Base-by-base conservation (phyloP, 768 basidiomycete species). In the Calocera cornea region DNA sequence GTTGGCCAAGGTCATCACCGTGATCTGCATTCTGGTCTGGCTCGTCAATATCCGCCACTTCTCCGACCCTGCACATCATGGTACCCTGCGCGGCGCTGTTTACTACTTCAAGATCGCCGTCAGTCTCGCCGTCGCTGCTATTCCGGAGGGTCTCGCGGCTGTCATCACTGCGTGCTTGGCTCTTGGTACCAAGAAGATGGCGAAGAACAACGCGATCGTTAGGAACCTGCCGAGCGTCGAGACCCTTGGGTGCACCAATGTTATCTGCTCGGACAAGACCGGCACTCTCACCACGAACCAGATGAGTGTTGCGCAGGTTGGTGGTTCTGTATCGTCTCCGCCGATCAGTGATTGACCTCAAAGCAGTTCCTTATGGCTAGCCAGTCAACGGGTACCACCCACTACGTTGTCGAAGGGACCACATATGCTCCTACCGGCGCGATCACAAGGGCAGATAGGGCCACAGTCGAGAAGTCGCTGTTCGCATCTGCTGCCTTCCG, bases 21-120 rank as follows among this genome's bases (percentile, higher is more conserved):
- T 97, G 69, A 97, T 98, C 73, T 99, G 95, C 72, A 81, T 99
- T 68, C 86, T 99, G 69, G 95, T 99, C 70, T 99, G 95, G 95
- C 81, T 97, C 69, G 90, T 99, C 79, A 99, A 99, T 78, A 83
- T 94, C 72, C 87, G 90, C 64, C 92, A 99, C 78, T 99, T 99
- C 78, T 88, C 85, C 84, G 95, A 99, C 74, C 93, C 95, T 2
- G 84, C 90, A 29, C 95, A 99, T 74, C 90, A 89, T 71, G 91
- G 95, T 64, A 85, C 79, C 54, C 80, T 97, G 73, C 93, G 93
- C 75, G 95, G 95, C 44, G 95, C 95, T 0, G 85, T 99, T 65
- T 98, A 97, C 77, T 99, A 99, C 79, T 92, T 99, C 84, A 99
- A 99, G 80, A 97, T 99, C 74, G 95, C 95, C 38, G 97, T 99